Base-by-base conservation (phyloP, 495 filamentous ascomycete genomes). In the Thermochaetoides thermophila region DNA sequence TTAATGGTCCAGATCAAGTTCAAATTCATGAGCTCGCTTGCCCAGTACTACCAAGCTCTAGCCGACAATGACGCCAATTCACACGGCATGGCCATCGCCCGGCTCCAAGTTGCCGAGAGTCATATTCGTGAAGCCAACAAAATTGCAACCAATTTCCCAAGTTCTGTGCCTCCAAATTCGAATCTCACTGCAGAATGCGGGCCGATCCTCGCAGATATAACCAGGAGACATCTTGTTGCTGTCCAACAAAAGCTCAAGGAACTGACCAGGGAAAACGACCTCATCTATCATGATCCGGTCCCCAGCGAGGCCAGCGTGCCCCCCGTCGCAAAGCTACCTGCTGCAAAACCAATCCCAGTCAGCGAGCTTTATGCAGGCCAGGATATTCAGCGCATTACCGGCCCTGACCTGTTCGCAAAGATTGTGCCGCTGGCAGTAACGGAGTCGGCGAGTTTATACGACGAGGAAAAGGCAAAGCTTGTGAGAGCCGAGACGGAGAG, bases 381-480 rank as follows among this genome's bases (percentile, higher is more conserved):
- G 52, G 89, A 97, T 59, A 94, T 97, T 26, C 83, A 91, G 50
- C 68, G 83, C 7, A 96, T 96, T 28, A 97, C 92, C 31, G 89
- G 89, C 0, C 89, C 87, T 1, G 91, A 96, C 59, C 81, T 97
- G 35, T 97, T 97, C 59, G 75, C 89, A 37, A 92, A 87, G 48
- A 89, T 97, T 34, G 84, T 96, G 8, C 89, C 89, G 2, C 83
- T 95, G 68, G 81, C 83, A 5, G 87, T 97, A 6, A 97, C 89
- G 4, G 86, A 97, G 52, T 89, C 84, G 20, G 89, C 89, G 18
- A 95, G 86, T 53, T 60, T 96, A 43, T 97, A 97, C 52, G 89
- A 96, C 48, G 89, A 97, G 57, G 89, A 97, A 55, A 97, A 96
- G 52, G 89, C 91, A 13, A 96, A 96, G 56, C 60, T 97, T 23